Conservation (phyloP, 495 filamentous ascomycete genomes). For the Lophiostoma macrostomum region DNA sequence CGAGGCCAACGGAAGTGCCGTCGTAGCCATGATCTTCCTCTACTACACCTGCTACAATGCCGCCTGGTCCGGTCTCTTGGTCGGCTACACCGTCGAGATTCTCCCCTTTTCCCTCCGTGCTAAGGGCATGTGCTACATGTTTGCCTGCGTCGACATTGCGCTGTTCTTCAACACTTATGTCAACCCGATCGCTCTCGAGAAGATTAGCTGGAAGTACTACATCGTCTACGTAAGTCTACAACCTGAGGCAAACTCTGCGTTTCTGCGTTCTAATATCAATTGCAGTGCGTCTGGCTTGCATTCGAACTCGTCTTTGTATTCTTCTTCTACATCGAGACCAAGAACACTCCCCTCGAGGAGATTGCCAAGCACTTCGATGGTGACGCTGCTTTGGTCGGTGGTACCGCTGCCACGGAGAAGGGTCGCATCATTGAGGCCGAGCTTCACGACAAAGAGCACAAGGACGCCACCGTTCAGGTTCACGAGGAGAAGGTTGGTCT, state of each 20-base stretch:
- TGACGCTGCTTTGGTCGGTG: constrained; percentile 38
- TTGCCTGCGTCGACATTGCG: constrained; percentile 44
- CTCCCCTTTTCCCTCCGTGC: constrained; percentile 45
- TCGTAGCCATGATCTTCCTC: constrained; percentile 46
- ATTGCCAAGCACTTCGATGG: constrained; percentile 51
- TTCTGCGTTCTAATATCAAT: constrained; percentile 27
- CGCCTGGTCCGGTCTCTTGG: constrained; percentile 37
- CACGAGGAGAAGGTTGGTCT: constrained; percentile 12
- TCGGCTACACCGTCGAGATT: constrained; percentile 45
- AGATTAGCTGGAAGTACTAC: constrained; percentile 34
- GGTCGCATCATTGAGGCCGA: constrained; percentile 29
- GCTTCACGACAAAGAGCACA: constrained; percentile 21
- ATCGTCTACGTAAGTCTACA: constrained; percentile 29
- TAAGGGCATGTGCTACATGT: constrained; percentile 49
- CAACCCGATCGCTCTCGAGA: constrained; percentile 29
- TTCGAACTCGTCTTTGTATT: constrained; percentile 47
- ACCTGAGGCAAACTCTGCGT: constrained; percentile 34
- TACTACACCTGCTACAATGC: constrained; percentile 47
- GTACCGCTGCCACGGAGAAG: constrained; percentile 41
- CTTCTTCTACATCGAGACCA: constrained; percentile 50
- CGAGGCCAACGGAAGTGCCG: constrained; percentile 38
- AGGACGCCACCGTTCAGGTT: background rate
- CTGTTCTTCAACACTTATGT: constrained; percentile 46
- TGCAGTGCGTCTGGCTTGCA: constrained; percentile 41
- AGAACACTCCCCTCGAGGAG: constrained; percentile 50